Conservation (phyloP, 805 yeast species). For the Starmerella riodocensis region DNA sequence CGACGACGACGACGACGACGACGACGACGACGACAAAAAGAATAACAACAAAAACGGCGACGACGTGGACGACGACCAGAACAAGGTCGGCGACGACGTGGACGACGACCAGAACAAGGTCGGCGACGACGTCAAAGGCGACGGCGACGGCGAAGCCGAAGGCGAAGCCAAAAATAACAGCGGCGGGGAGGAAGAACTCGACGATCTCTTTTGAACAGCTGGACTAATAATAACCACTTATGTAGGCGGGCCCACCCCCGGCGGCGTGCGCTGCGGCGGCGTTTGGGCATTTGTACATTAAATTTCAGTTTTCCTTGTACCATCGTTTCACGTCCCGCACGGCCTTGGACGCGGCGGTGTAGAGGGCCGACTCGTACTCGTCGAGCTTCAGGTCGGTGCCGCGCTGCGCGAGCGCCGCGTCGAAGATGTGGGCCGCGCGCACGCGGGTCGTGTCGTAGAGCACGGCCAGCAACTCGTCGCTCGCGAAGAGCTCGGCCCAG, state of each 20-base stretch:
- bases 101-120: slow-evolving; percentile 18
- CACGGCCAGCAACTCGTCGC: slow-evolving; percentile 44
- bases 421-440: slow-evolving; percentile 60
- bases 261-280: too few species aligned
- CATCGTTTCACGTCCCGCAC: slow-evolving; percentile 35
- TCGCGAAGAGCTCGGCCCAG: slow-evolving; percentile 65
- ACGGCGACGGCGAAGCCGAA: slow-evolving; percentile 20
- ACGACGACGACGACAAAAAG: slow-evolving; percentile 12
- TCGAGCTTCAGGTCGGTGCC: slow-evolving; percentile 36
- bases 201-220: slow-evolving; percentile 19
- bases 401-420: slow-evolving; percentile 45
- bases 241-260: too few species aligned
- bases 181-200: slow-evolving; percentile 16
- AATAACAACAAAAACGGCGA: slow-evolving; percentile 19
- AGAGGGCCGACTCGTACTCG: slow-evolving; percentile 21
- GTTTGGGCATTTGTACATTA: too few species aligned
- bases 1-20: slow-evolving; percentile 15
- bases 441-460: slow-evolving; percentile 40
- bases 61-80: slow-evolving; percentile 22
- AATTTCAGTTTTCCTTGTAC: slow-evolving; percentile 23
- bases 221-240: too few species aligned
- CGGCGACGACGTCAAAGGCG: slow-evolving; percentile 25
- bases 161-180: slow-evolving; percentile 15
- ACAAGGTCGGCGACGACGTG: slow-evolving; percentile 22
- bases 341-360: slow-evolving; percentile 19